phyloP scores from a whole-genome alignment of 192 early-diverging fungal species.

The Coemansia sp. region DNA sequence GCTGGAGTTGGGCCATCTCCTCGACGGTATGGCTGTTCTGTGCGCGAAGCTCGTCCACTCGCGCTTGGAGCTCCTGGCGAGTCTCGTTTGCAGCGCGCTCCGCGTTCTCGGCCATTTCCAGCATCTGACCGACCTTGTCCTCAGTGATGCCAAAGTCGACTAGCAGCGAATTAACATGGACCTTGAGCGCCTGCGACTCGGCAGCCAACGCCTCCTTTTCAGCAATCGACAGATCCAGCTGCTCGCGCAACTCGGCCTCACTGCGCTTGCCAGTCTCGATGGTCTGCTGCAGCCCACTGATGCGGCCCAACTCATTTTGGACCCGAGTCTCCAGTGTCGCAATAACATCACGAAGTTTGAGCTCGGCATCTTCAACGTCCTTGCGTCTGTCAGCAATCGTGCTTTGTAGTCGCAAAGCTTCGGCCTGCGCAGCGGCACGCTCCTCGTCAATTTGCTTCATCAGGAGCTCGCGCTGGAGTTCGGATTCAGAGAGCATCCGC shows the following conservation, averaged over 20 bases:
- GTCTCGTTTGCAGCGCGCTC: background rate
- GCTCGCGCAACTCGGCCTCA: background rate
- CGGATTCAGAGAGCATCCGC: background rate
- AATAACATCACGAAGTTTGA: background rate
- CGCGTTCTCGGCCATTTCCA: background rate
- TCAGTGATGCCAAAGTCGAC: background rate
- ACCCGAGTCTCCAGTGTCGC: background rate
- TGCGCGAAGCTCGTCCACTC: background rate
- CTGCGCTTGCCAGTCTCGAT: background rate
- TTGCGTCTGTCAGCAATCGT: background rate
- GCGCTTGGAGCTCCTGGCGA: background rate
- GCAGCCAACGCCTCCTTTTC: background rate
- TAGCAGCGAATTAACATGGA: background rate
- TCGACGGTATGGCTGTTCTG: background rate
- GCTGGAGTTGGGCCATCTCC: background rate
- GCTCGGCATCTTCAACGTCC: background rate
- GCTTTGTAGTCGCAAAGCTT: background rate
- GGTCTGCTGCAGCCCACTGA: background rate
- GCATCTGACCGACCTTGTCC: background rate
- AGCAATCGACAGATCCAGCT: background rate
- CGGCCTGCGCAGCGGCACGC: background rate
- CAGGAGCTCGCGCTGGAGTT: background rate
- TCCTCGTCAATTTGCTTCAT: slow-evolving; percentile 9
- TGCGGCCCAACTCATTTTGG: background rate
- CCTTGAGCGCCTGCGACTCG: background rate